Conservation (phyloP, 192 early-diverging fungal genomes). For the Pilobolus umbonatus region DNA sequence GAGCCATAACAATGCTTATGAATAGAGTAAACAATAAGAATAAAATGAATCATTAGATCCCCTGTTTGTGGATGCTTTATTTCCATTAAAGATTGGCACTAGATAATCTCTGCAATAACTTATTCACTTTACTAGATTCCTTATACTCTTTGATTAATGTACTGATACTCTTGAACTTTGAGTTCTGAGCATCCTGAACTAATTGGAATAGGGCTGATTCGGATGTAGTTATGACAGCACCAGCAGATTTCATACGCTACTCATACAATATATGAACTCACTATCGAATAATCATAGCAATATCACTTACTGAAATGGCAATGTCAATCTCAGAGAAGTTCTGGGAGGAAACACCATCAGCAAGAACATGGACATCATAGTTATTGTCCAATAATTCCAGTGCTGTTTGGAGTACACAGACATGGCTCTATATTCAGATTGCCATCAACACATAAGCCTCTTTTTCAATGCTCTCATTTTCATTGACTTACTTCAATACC, state of each 20-base stretch:
- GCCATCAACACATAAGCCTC: neutral
- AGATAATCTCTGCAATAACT: conserved; percentile 38
- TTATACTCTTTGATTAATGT: conserved; percentile 83
- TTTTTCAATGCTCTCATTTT: neutral
- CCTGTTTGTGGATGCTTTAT: no score
- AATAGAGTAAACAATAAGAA: conserved; percentile 10
- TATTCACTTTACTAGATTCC: conserved; percentile 58
- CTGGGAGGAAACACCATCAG: conserved; percentile 90
- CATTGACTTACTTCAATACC: conserved; percentile 75
- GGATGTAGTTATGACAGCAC: conserved; percentile 73
- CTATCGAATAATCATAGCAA: neutral
- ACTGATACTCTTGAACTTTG: conserved; percentile 76
- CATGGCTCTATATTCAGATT: conserved; percentile 66
- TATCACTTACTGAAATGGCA: conserved; percentile 61
- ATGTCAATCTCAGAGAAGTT: conserved; percentile 79
- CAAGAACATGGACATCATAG: conserved; percentile 82
- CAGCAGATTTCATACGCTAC: conserved; percentile 55
- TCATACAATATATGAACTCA: neutral
- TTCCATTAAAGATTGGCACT: conserved; percentile 1
- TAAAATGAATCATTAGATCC: neutral
- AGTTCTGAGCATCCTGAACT: conserved; percentile 51
- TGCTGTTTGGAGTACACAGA: conserved; percentile 93
- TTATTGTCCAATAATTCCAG: conserved; percentile 78
- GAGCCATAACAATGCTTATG: conserved; percentile 15
- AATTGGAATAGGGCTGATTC: conserved; percentile 76